These are phyloP conservation scores for Cladosporium austrohemisphaericum DNA, from an alignment of 2,329 filamentous ascomycete genomes.

Conservation along the genomic window DNA sequence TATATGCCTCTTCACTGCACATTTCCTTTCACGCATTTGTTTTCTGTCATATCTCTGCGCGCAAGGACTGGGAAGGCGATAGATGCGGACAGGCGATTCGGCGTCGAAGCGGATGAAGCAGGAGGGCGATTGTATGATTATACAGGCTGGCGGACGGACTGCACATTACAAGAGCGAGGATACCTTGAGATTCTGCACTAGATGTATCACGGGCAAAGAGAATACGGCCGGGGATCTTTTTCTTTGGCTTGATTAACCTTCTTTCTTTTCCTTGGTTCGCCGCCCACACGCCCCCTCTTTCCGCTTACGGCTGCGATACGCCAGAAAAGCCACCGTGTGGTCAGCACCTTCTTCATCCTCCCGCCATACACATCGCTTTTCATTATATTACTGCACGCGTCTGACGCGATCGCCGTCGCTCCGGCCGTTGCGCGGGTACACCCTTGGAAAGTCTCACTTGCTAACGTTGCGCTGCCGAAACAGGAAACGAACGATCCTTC, in stretches of 20 bases:
- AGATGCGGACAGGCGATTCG: background rate
- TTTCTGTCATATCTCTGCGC: background rate
- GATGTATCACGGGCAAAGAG: constrained; percentile 14
- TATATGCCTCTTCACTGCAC: constrained; percentile 16
- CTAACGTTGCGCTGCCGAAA: background rate
- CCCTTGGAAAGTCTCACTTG: background rate
- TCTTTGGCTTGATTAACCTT: constrained; percentile 11
- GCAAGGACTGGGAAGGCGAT: too few species aligned
- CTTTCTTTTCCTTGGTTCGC: constrained; percentile 2
- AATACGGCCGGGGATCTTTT: constrained; percentile 12
- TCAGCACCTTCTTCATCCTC: constrained; percentile 13
- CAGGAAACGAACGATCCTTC: constrained; percentile 8
- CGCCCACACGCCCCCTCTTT: constrained; percentile 7
- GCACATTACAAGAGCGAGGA: constrained; percentile 12
- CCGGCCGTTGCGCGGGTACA: background rate
- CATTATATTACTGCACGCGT: background rate
- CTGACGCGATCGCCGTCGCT: background rate
- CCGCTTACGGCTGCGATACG: background rate
- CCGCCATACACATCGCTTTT: background rate
- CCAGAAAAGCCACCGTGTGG: constrained; percentile 5
- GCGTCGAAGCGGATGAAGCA: background rate
- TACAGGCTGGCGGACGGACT: background rate
- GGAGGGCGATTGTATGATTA: background rate
- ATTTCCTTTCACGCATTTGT: constrained; percentile 1
- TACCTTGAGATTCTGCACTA: constrained; percentile 10